Percentiles rank a stretch among this genome's conserved stretches.
Conservation (phyloP, 805 yeast genomes). For the Helenozyma baotianmanensis region DNA sequence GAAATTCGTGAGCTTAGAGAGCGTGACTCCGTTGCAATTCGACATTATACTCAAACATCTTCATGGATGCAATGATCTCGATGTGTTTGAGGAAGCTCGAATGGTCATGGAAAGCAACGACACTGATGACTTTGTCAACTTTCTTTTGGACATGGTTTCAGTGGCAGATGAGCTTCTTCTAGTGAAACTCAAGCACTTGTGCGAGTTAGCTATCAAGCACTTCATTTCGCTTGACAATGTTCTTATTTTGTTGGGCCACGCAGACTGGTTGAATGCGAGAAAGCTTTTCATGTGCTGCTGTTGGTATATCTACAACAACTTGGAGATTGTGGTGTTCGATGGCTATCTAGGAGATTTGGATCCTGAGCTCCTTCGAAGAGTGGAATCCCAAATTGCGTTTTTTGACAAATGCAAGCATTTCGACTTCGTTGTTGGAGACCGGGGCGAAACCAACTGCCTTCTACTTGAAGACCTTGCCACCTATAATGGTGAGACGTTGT, state of each 20-base stretch:
- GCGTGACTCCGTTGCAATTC: constrained; percentile 42
- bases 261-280: constrained; percentile 47
- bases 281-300: constrained; percentile 58
- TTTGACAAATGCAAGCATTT: constrained; percentile 25
- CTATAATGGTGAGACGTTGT: background rate
- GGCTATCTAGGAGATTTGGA: constrained; percentile 24
- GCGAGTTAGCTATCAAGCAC: constrained; percentile 58
- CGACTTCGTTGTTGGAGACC: constrained; percentile 16
- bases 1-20: constrained; percentile 38
- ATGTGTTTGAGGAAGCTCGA: constrained; percentile 34
- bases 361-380: constrained; percentile 17
- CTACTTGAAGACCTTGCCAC: background rate
- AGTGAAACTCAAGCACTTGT: constrained; percentile 51
- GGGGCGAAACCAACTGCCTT: constrained; percentile 14
- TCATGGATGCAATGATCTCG: constrained; percentile 48
- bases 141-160: constrained; percentile 54
- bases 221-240: constrained; percentile 59
- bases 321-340: constrained; percentile 57
- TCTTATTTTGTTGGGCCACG: constrained; percentile 47
- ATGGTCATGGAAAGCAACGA: constrained; percentile 4
- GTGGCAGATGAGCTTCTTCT: constrained; percentile 61
- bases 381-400: constrained; percentile 26
- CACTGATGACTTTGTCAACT: constrained; percentile 44
- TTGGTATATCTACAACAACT: constrained; percentile 64
- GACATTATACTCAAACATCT: constrained; percentile 48